Evolutionary conservation across 2,329 filamentous ascomycete species (phyloP).

Genomic region (Zymoseptoria crescenta): DNA sequence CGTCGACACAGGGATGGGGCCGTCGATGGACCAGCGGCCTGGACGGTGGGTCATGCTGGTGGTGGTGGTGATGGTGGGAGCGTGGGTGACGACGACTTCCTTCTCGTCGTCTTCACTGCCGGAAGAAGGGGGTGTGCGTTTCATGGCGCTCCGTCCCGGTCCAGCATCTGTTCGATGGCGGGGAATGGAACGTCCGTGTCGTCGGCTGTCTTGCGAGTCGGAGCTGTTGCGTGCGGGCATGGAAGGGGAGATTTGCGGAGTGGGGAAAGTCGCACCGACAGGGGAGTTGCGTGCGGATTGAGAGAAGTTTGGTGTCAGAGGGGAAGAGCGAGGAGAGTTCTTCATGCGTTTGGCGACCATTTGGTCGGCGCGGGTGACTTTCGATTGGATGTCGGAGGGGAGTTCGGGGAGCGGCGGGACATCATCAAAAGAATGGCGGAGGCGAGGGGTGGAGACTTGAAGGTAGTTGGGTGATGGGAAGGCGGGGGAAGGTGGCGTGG

Average conservation of each 20-base stretch:
- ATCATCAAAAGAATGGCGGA: slow-evolving; percentile 15
- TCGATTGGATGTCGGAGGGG: slow-evolving; percentile 23
- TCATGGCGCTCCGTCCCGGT: neutral
- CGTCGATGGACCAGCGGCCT: neutral
- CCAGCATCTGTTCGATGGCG: neutral
- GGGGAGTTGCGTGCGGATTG: neutral
- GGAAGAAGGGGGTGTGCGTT: neutral
- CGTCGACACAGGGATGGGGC: neutral
- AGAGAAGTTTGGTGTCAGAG: slow-evolving; percentile 1
- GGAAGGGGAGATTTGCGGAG: neutral
- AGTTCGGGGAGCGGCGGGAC: slow-evolving; percentile 27
- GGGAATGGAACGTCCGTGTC: neutral
- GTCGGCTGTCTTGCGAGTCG: slow-evolving; percentile 9
- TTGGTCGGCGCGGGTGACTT: slow-evolving; percentile 20
- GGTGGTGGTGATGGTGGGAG: neutral
- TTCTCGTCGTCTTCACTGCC: neutral
- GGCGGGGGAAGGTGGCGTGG: slow-evolving; percentile 4
- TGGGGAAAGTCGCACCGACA: neutral
- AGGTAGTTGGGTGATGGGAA: neutral
- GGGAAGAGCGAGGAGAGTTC: slow-evolving; percentile 15
- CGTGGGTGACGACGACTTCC: neutral
- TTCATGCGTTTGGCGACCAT: slow-evolving; percentile 23
- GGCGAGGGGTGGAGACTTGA: neutral
- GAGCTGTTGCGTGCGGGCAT: slow-evolving; percentile 18
- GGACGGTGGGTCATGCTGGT: neutral